These are phyloP conservation scores for Tetrastigma voinierianum DNA, from an alignment of 164 flowering plant species.

Conservation along the genomic window DNA sequence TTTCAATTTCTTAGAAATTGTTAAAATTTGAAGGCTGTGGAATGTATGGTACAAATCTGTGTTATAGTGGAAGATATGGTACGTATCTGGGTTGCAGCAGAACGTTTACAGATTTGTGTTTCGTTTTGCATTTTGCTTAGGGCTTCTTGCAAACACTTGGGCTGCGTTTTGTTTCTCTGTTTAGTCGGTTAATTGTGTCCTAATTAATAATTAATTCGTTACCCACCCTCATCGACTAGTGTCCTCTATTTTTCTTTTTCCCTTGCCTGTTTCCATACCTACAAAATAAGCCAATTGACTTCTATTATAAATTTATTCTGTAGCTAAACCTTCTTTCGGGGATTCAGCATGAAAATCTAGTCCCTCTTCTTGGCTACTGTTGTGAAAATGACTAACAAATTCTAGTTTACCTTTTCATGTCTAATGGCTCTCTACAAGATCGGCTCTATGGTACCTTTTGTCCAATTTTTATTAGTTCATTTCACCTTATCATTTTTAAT, in stretches of 20 bases:
- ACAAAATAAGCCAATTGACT: background rate
- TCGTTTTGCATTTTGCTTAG: too few species aligned
- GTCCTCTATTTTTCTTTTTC: background rate
- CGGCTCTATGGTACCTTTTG: slow-evolving; percentile 63
- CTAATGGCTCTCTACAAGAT: slow-evolving; percentile 90
- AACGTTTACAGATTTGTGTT: too few species aligned
- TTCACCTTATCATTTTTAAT: background rate
- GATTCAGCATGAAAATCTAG: slow-evolving; percentile 69
- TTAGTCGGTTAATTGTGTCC: too few species aligned
- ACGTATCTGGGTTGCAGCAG: too few species aligned
- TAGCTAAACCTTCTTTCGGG: slow-evolving; percentile 77
- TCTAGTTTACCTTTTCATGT: slow-evolving; percentile 82
- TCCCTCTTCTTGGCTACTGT: slow-evolving; percentile 80
- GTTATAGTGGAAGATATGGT: too few species aligned
- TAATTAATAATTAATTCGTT: too few species aligned
- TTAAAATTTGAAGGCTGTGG: too few species aligned
- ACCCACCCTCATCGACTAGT: too few species aligned
- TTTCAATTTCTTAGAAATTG: too few species aligned
- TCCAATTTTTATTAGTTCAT: background rate
- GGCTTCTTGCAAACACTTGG: too few species aligned
- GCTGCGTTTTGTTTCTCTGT: too few species aligned
- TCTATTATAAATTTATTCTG: slow-evolving; percentile 8
- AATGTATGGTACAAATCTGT: too few species aligned
- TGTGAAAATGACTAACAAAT: slow-evolving; percentile 76
- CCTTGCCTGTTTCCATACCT: background rate